Conservation (phyloP, 1,139 yeast species). For the Yamadazyma dendronema region DNA sequence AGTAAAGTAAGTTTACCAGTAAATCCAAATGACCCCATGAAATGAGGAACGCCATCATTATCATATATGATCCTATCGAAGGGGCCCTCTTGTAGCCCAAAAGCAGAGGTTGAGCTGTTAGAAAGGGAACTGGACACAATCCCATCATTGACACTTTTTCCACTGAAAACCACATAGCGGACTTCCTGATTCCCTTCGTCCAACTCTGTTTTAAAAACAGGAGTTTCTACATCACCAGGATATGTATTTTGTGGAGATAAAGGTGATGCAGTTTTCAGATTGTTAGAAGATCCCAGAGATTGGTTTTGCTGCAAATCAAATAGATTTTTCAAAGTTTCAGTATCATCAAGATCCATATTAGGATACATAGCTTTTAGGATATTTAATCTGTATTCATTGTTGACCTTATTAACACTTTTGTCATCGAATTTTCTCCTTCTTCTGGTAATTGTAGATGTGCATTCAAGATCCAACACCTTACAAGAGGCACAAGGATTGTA, state of each 20-base stretch:
- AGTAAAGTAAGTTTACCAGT: slow-evolving; percentile 11
- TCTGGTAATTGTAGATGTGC: slow-evolving; percentile 12
- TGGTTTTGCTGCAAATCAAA: background rate
- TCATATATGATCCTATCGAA: slow-evolving; percentile 17
- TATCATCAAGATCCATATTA: slow-evolving; percentile 36
- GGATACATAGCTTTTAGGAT: slow-evolving; percentile 39
- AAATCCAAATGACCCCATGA: slow-evolving; percentile 16
- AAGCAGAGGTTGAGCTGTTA: background rate
- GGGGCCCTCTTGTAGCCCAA: slow-evolving; percentile 6
- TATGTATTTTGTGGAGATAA: no score
- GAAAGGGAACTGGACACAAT: slow-evolving; percentile 6
- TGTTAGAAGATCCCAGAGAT: background rate
- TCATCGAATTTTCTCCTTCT: slow-evolving; percentile 24
- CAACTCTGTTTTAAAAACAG: background rate
- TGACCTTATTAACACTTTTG: slow-evolving; percentile 36
- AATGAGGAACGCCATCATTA: slow-evolving; percentile 15
- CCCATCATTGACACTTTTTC: slow-evolving; percentile 11
- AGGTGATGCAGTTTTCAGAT: background rate
- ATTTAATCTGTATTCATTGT: slow-evolving; percentile 32
- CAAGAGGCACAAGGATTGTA: slow-evolving; percentile 13
- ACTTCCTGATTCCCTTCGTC: background rate
- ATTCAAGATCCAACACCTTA: slow-evolving; percentile 6
- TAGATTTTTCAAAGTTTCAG: slow-evolving; percentile 30
- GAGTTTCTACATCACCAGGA: no score
- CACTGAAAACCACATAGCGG: slow-evolving; percentile 8